Conservation (phyloP, 169 alveolate genomes). For the Amoebophrya sp. region DNA sequence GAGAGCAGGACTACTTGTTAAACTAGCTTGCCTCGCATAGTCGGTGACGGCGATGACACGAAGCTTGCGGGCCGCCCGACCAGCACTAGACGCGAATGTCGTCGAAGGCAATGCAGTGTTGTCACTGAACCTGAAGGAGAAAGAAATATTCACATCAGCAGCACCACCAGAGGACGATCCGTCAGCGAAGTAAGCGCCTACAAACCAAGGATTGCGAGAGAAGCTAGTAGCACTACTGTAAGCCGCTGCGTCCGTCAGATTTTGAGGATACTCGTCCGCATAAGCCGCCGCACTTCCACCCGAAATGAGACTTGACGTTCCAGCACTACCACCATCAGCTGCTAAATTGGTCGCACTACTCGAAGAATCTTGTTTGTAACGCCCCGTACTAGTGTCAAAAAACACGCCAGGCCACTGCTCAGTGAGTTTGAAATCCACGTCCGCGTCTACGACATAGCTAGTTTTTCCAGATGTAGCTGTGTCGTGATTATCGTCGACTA, state of each 20-base stretch:
- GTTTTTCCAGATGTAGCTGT: background rate
- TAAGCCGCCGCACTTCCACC: no score
- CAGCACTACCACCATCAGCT: background rate
- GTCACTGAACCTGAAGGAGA: background rate
- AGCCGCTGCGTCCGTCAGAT: background rate
- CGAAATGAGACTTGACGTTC: no score
- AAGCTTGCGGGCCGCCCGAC: background rate
- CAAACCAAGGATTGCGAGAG: background rate
- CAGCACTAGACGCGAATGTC: background rate
- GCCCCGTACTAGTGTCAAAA: background rate
- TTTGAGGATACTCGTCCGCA: background rate
- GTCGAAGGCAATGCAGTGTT: background rate
- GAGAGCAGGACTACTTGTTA: no score
- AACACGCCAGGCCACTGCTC: background rate
- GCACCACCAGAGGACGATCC: no score
- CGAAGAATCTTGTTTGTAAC: background rate
- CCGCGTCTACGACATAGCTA: background rate
- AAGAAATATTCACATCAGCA: background rate
- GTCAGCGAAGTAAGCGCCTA: background rate
- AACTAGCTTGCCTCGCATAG: background rate
- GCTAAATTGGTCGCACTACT: background rate
- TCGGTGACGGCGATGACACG: background rate
- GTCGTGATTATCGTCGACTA: background rate
- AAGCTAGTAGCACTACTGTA: background rate
- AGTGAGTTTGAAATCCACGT: background rate